These are phyloP conservation scores for Orbilia quercus DNA, from an alignment of 2,329 filamentous ascomycete genomes.

Conservation along the genomic window DNA sequence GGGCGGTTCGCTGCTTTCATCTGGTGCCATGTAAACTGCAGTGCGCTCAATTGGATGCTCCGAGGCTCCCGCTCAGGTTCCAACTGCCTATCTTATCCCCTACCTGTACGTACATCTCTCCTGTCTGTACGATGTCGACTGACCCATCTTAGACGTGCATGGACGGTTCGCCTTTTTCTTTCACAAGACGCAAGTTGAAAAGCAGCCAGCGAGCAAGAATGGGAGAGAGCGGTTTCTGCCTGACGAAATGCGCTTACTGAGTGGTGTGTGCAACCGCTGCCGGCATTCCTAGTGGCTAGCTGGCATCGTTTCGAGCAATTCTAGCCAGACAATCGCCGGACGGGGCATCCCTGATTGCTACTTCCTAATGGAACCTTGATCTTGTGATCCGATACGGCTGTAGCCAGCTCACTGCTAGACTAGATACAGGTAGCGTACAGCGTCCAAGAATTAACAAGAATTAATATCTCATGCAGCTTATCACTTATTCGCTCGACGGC, in stretches of 20 bases:
- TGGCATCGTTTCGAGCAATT: conserved; percentile 37
- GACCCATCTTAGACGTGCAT: neutral
- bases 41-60: too few species aligned
- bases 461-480: conserved; percentile 57
- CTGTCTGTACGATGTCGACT: neutral
- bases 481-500: conserved; percentile 19
- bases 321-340: conserved; percentile 51
- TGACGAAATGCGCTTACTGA: conserved; percentile 55
- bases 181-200: conserved; percentile 22
- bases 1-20: conserved; percentile 42
- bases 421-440: conserved; percentile 3
- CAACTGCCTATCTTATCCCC: too few species aligned
- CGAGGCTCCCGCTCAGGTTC: too few species aligned
- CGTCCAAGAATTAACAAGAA: conserved; percentile 30
- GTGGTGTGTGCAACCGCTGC: conserved; percentile 55
- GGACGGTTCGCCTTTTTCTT: conserved; percentile 25
- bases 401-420: conserved; percentile 17
- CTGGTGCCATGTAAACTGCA: too few species aligned
- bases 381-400: conserved; percentile 53
- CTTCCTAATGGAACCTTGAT: conserved; percentile 46
- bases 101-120: too few species aligned
- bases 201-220: too few species aligned
- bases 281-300: conserved; percentile 46
- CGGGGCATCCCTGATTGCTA: conserved; percentile 52
- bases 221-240: conserved; percentile 50